Evolutionary conservation across 2,329 filamentous ascomycete species (phyloP), one percentile per base, ranked within the genome.

Genomic region (Lecanicillium sp.): DNA sequence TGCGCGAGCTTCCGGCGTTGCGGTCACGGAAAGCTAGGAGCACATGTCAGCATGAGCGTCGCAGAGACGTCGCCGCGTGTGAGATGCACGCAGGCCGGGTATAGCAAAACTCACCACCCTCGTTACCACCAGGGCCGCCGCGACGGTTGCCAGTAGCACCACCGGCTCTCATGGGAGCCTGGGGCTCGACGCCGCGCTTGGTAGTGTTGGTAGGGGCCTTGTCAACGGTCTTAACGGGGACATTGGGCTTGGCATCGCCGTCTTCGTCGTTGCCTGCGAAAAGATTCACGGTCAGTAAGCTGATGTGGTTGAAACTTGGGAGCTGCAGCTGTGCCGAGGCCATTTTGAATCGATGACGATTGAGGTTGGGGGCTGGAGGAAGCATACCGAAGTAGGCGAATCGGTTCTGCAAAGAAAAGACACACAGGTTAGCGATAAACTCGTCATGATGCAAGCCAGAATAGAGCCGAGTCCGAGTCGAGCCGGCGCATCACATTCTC

Each of bases 381-480:
- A 58, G 66, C 72, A 65, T 95, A 97, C 93, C 91, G 81, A 98
- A 89, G 77, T 95, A 85, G 81, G 93, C 91, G 81, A 87, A 97
- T 67, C 87, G 84, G 81, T 98, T 98, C 93, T 97, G 60, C 21
- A 33, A 32, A 24, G 21, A 39, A 37, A 52, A 39, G 41, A n/a
- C 47, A 20, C 47, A 55, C 21, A 56, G 50, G 48, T 48, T 54
- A 51, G 50, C 41, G 24, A 5, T 8, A 15, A 33, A 33, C n/a
- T 33, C 30, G 6, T n/a, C n/a, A n/a, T n/a, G n/a, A n/a, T n/a
- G n/a, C n/a, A n/a, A n/a, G n/a, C n/a, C n/a, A n/a, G n/a, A 27
- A 32, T 17, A 32, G 24, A 33, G 36, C 36, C 44, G 27, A 26
- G 32, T 38, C 33, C 30, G 11, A 29, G 23, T 20, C 32, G 11